These are phyloP conservation scores for Aspergillus kassunensis DNA, from an alignment of 495 filamentous ascomycete genomes.

Conservation along the genomic window DNA sequence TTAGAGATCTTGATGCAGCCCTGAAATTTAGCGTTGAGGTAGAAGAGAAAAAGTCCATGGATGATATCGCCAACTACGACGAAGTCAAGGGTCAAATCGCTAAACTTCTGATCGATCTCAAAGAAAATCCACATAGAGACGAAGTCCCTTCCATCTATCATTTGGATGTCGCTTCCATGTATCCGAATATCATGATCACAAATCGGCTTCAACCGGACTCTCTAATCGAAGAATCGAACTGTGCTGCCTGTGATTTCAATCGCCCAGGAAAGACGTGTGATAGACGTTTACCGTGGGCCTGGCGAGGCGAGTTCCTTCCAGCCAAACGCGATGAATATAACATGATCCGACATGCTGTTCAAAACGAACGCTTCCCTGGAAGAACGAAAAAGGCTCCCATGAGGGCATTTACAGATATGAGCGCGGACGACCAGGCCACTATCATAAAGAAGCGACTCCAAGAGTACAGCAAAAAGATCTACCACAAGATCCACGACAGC, in stretches of 20 bases:
- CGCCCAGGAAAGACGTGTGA: conserved; percentile 96
- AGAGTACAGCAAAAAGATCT: conserved; percentile 96
- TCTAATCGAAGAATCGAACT: conserved; percentile 94
- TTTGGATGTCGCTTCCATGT: conserved; percentile 98
- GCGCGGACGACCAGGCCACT: conserved; percentile 74
- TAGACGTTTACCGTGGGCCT: conserved; percentile 91
- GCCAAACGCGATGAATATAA: conserved; percentile 98
- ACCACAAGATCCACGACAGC: conserved; percentile 97
- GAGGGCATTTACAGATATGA: conserved; percentile 76
- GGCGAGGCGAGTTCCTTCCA: conserved; percentile 96
- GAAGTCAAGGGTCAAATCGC: conserved; percentile 85
- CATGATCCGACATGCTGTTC: conserved; percentile 92
- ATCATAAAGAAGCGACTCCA: conserved; percentile 83
- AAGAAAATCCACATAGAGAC: conserved; percentile 70
- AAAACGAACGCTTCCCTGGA: conserved; percentile 87
- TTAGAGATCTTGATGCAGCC: conserved; percentile 83
- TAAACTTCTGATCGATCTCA: conserved; percentile 67
- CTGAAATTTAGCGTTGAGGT: conserved; percentile 88
- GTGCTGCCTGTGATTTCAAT: conserved; percentile 98
- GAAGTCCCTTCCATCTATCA: conserved; percentile 95
- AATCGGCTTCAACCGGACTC: conserved; percentile 97
- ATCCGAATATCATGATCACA: conserved; percentile 99
- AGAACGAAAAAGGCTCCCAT: conserved; percentile 63
- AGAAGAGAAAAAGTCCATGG: conserved; percentile 89
- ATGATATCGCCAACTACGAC: conserved; percentile 89